phyloP scores from a whole-genome alignment of 1,139 yeast genomes.

The Candida sp. region DNA sequence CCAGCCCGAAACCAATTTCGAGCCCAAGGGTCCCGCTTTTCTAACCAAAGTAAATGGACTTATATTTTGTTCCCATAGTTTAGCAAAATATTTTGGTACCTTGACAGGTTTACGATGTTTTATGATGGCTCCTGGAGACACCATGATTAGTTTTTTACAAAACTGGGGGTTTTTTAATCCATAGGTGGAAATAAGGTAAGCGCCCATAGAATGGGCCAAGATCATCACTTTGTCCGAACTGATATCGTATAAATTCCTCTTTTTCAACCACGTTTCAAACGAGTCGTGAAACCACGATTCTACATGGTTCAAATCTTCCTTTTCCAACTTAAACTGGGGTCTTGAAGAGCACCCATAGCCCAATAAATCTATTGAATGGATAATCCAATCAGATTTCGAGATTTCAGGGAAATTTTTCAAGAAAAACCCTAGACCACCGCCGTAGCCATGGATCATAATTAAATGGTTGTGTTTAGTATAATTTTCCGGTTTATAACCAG shows the following conservation, averaged over 20 bases:
- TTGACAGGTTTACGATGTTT: conserved; percentile 36
- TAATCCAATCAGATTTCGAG: conserved; percentile 46
- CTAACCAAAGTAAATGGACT: conserved; percentile 71
- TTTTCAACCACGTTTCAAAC: conserved; percentile 40
- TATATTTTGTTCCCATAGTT: conserved; percentile 66
- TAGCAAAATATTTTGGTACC: conserved; percentile 62
- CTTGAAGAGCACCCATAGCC: conserved; percentile 78
- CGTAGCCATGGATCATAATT: conserved; percentile 73
- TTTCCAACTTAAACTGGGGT: conserved; percentile 42
- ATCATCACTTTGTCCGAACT: conserved; percentile 35
- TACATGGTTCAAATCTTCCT: conserved; percentile 29
- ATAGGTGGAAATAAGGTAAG: conserved; percentile 49
- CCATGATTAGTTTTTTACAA: conserved; percentile 47
- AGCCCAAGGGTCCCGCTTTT: conserved; percentile 63
- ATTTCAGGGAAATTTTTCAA: conserved; percentile 56
- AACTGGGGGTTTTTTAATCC: conserved; percentile 42
- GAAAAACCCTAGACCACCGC: conserved; percentile 74
- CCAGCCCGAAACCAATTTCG: conserved; percentile 78
- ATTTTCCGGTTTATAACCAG: conserved; percentile 23
- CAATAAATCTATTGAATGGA: conserved; percentile 70
- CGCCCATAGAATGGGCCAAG: conserved; percentile 66
- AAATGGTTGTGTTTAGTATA: conserved; percentile 44
- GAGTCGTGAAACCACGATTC: conserved; percentile 56
- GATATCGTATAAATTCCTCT: conserved; percentile 21
- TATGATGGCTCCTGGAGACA: conserved; percentile 66